These are phyloP conservation scores for Lachnum nothofagi DNA, from an alignment of 2,329 filamentous ascomycete species.

Conservation along the genomic window DNA sequence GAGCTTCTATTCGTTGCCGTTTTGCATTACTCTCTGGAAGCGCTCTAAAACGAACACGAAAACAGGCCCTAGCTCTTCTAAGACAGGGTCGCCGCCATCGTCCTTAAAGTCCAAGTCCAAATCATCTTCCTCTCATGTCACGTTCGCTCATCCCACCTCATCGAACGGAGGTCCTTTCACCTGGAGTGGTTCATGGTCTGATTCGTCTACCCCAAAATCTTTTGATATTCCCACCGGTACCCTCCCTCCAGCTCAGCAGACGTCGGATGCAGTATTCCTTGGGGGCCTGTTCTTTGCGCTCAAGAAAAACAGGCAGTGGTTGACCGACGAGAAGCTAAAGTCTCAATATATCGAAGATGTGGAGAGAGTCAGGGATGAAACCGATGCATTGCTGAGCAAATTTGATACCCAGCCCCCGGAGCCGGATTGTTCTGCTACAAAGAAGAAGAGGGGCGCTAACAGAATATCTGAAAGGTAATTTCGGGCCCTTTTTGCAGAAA, in stretches of 20 bases:
- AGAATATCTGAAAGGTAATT: conserved; percentile 8
- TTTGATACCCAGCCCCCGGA: conserved; percentile 1
- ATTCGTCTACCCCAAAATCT: not conserved
- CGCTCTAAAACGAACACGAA: not conserved
- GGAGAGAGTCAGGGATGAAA: conserved; percentile 3
- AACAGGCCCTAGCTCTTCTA: not conserved
- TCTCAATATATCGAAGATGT: conserved; percentile 5
- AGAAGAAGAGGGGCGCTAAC: conserved; percentile 1
- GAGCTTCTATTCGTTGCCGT: not conserved
- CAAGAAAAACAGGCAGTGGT: conserved; percentile 1
- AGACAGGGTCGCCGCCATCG: not conserved
- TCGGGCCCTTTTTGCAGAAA: not conserved
- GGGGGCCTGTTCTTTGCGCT: conserved; percentile 1
- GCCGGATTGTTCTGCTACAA: conserved; percentile 1
- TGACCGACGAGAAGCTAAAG: conserved; percentile 2
- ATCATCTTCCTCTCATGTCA: not conserved
- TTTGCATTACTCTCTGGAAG: not conserved
- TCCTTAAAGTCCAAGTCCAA: not conserved
- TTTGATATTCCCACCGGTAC: conserved; percentile 1
- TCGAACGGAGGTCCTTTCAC: not conserved
- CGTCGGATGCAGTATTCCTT: conserved; percentile 2
- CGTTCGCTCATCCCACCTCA: not conserved
- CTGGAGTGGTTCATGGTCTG: conserved; percentile 5
- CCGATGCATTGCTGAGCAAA: not conserved
- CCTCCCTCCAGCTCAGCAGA: not conserved